Evolutionary conservation across 148 eudicot genomes (phyloP).

Genomic region (Rhododendron henanense): DNA sequence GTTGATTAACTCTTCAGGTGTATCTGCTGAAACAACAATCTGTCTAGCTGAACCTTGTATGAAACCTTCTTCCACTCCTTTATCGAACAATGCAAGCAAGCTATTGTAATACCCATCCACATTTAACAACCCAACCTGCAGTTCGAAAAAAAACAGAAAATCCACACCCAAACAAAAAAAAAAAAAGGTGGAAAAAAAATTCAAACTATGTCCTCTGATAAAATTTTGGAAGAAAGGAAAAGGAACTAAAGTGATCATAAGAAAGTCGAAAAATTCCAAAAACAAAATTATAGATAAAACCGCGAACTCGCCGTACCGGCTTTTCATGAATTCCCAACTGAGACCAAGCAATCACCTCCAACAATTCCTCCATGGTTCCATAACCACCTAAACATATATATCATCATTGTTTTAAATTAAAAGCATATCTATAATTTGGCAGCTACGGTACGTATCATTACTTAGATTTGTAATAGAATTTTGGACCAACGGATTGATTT

Average conservation of each 20-base stretch:
- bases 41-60: conserved; percentile 55
- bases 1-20: conserved; percentile 53
- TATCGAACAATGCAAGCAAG: conserved; percentile 71
- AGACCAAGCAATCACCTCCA: conserved; percentile 76
- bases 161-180: background rate
- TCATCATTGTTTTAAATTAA: background rate
- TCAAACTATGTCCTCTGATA: background rate
- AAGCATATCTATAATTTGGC: background rate
- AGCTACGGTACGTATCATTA: background rate
- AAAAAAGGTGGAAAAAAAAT: background rate
- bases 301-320: conserved; percentile 37
- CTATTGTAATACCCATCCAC: conserved; percentile 71
- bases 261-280: background rate
- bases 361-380: conserved; percentile 81
- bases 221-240: background rate
- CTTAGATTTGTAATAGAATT: background rate
- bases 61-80: conserved; percentile 86
- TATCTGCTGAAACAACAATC: conserved; percentile 57
- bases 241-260: background rate
- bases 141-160: conserved; percentile 5
- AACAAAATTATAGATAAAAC: background rate
- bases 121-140: conserved; percentile 72
- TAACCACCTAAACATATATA: conserved; percentile 50
- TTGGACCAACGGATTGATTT: background rate
- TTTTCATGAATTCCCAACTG: conserved; percentile 80